phyloP scores from a whole-genome alignment of 2,329 filamentous ascomycete genomes.

The Diaporthe vexans region DNA sequence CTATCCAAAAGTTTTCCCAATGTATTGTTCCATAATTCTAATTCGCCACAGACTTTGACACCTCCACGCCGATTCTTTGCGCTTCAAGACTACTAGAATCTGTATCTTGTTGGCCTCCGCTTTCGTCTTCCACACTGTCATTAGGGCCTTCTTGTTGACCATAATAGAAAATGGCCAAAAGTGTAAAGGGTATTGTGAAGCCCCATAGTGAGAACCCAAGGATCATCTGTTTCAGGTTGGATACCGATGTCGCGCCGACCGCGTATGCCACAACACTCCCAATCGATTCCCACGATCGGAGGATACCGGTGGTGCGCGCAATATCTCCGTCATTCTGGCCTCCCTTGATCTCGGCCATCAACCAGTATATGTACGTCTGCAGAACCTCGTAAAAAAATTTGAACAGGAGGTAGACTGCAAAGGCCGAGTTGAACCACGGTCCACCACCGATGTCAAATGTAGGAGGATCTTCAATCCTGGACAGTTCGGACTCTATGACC shows the following conservation, averaged over 20 bases:
- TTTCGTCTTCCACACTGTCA: background rate
- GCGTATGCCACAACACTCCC: conserved; percentile 51
- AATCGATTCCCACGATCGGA: conserved; percentile 51
- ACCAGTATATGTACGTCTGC: conserved; percentile 46
- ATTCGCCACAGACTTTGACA: background rate
- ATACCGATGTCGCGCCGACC: conserved; percentile 49
- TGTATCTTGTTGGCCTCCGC: background rate
- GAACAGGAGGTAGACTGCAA: conserved; percentile 45
- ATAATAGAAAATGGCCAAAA: conserved; percentile 20
- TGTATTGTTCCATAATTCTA: background rate
- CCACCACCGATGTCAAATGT: conserved; percentile 34
- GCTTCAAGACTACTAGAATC: background rate
- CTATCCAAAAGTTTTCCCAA: background rate
- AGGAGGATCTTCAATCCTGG: conserved; percentile 27
- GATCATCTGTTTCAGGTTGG: conserved; percentile 50
- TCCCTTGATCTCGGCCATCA: conserved; percentile 46
- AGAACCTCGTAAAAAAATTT: conserved; percentile 46
- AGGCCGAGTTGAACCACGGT: conserved; percentile 34
- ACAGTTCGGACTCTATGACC: conserved; percentile 31
- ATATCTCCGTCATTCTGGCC: conserved; percentile 50
- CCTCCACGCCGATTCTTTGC: background rate
- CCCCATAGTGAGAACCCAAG: conserved; percentile 50
- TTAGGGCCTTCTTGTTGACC: background rate
- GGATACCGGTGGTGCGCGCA: conserved; percentile 49
- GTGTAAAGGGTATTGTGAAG: conserved; percentile 44